Evolutionary conservation across 2,329 filamentous ascomycete species (phyloP), one percentile per base, ranked within the genome.

Genomic region (Stagonosporopsis tanaceti): DNA sequence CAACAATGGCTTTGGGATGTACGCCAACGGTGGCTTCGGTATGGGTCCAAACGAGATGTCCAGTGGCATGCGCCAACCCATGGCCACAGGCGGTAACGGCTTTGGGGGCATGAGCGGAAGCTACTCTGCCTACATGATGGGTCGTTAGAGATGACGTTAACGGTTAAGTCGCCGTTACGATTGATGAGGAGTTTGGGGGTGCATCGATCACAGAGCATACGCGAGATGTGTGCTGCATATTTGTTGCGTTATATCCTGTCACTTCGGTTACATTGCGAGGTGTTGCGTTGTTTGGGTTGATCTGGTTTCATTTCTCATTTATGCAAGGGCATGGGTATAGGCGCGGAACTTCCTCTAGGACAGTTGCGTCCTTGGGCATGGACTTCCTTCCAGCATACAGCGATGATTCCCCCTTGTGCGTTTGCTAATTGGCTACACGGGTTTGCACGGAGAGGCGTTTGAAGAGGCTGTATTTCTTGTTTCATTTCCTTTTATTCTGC

Each of bases 371-470:
- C 63, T 61, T 67, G 67, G 73, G 66, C 65, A 66, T 70, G 70
- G 71, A 69, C 72, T 68, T 69, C 66, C 76, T 77, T 77, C 67
- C 66, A 75, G 74, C 74, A 77, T 77, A 75, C 72, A 76, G 74
- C 75, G 72, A 76, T 76, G 75, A 77, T 77, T 76, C 74, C 75
- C 75, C 75, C 73, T 76, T 75, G 70, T 69, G 74, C 75, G 73
- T 72, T 76, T 69, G 52, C 74, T 64, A 56, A 68, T 73, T 68
- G 62, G 54, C 67, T 69, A 68, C 46, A 65, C 61, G 65, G 25
- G 62, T 64, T 65, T 66, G 62, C 63, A 61, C 52, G 64, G 63
- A 68, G 66, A 62, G 61, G 73, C 72, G 68, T 72, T 73, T 57
- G 59, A 62, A 65, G 64, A 68, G 45, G 50, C 47, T 51, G 50